phyloP scores from a whole-genome alignment of 2,329 filamentous ascomycete genomes.

The Fusarium sp. region DNA sequence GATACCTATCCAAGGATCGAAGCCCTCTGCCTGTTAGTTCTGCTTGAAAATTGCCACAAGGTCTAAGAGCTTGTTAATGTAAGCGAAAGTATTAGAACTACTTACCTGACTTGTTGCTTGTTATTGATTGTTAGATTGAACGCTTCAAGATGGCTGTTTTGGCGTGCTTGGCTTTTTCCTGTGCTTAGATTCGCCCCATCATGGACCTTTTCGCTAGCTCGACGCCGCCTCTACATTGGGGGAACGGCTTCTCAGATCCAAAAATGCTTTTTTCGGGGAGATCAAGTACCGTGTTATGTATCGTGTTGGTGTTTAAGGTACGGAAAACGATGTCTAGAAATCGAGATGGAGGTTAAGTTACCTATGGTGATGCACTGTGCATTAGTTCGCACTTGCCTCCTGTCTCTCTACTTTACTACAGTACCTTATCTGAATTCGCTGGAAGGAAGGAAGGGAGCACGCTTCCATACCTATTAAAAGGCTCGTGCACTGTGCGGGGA shows the following conservation, averaged over 20 bases:
- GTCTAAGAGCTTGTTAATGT: constrained; percentile 9
- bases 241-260: constrained; percentile 35
- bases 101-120: constrained; percentile 4
- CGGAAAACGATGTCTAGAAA: constrained; percentile 11
- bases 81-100: neutral
- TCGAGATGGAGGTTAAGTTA: neutral
- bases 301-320: constrained; percentile 14
- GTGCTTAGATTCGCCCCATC: constrained; percentile 31
- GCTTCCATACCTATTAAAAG: too few relatives aligned
- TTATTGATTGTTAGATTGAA: constrained; percentile 23
- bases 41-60: constrained; percentile 29
- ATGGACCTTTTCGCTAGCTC: constrained; percentile 37
- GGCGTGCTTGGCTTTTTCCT: constrained; percentile 34
- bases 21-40: constrained; percentile 30
- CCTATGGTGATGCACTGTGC: neutral
- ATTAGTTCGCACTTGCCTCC: neutral
- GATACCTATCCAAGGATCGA: constrained; percentile 23
- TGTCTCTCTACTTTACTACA: too few relatives aligned
- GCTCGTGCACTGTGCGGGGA: too few relatives aligned
- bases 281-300: constrained; percentile 12
- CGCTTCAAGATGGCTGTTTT: constrained; percentile 36
- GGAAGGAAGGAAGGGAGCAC: too few relatives aligned
- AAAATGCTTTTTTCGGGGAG: constrained; percentile 24
- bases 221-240: constrained; percentile 42
- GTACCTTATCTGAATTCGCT: too few relatives aligned